Conservation (phyloP, 208 protist species). For the Leishmania braziliensis region DNA sequence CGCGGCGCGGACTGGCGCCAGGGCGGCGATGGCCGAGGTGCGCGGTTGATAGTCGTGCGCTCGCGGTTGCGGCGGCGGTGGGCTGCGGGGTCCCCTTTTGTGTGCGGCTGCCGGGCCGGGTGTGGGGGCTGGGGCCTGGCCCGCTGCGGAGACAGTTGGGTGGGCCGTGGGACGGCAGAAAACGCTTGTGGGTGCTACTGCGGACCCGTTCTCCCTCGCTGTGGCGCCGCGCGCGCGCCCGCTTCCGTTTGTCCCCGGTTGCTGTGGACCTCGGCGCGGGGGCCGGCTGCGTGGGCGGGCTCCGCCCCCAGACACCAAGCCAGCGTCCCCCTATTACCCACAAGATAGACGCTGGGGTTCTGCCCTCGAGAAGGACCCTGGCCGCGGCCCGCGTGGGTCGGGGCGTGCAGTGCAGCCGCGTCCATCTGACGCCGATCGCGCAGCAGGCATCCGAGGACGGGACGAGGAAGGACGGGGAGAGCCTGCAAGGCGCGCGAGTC, state of each 20-base stretch:
- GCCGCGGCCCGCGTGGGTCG: too few species aligned
- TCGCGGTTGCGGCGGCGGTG: not conserved
- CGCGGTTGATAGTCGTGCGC: not conserved
- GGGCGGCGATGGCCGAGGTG: not conserved
- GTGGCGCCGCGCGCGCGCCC: too few species aligned
- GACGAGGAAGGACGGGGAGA: not conserved
- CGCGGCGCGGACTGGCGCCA: not conserved
- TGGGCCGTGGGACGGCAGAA: not conserved
- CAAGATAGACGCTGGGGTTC: not conserved
- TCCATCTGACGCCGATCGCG: not conserved
- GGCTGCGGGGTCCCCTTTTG: not conserved
- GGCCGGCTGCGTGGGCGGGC: too few species aligned
- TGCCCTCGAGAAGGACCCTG: not conserved
- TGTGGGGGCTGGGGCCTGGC: not conserved
- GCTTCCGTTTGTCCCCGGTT: not conserved
- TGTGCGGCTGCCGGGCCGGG: not conserved
- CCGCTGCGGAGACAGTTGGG: not conserved
- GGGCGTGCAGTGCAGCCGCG: not conserved
- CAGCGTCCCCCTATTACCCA: too few species aligned
- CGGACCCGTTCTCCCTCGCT: too few species aligned
- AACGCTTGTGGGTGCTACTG: not conserved
- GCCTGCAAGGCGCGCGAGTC: not conserved
- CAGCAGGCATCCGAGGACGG: not conserved
- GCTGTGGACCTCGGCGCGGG: not conserved
- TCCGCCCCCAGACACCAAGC: too few species aligned